Percentiles rank a stretch among this genome's conserved stretches.
Evolutionary conservation across 2,329 filamentous ascomycete genomes (phyloP).

Genomic region (Hypomyces rosellus): DNA sequence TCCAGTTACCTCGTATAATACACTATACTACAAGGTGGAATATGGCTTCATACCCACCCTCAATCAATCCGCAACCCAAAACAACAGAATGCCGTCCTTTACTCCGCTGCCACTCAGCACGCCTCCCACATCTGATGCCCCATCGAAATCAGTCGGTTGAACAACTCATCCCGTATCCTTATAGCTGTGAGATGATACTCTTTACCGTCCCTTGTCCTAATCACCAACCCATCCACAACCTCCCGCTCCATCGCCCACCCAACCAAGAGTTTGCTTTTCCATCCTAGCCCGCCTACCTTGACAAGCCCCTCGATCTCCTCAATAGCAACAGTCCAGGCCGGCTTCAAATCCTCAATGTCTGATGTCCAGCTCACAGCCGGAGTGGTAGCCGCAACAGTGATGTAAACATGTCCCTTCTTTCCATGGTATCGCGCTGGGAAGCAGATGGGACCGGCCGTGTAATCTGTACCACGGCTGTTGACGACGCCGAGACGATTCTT

Average conservation of each 20-base stretch:
- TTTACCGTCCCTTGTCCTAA: conserved; percentile 52
- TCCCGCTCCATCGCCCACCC: conserved; percentile 71
- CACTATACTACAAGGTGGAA: too few relatives aligned
- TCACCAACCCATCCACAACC: conserved; percentile 68
- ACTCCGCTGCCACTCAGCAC: background rate
- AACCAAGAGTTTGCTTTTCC: conserved; percentile 78
- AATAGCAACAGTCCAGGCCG: conserved; percentile 64
- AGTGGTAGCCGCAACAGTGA: conserved; percentile 59
- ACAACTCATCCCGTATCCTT: conserved; percentile 66
- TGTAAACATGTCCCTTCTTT: conserved; percentile 65
- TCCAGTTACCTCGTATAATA: too few relatives aligned
- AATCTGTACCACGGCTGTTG: conserved; percentile 32
- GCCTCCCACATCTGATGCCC: conserved; percentile 79
- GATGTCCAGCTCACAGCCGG: conserved; percentile 62
- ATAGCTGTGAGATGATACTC: conserved; percentile 63
- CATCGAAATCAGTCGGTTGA: conserved; percentile 71
- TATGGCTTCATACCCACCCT: too few relatives aligned
- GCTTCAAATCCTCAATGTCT: conserved; percentile 47
- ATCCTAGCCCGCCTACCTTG: conserved; percentile 75
- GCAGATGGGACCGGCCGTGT: conserved; percentile 61
- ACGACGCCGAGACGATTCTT: conserved; percentile 68
- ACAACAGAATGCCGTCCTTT: too few relatives aligned
- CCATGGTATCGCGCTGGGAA: conserved; percentile 68
- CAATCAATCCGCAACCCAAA: too few relatives aligned
- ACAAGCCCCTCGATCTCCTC: conserved; percentile 65